Percentiles rank a stretch among this genome's conserved stretches.
These are phyloP conservation scores for Penicillium sp. DNA, from an alignment of 2,329 filamentous ascomycete genomes.

Conservation along the genomic window DNA sequence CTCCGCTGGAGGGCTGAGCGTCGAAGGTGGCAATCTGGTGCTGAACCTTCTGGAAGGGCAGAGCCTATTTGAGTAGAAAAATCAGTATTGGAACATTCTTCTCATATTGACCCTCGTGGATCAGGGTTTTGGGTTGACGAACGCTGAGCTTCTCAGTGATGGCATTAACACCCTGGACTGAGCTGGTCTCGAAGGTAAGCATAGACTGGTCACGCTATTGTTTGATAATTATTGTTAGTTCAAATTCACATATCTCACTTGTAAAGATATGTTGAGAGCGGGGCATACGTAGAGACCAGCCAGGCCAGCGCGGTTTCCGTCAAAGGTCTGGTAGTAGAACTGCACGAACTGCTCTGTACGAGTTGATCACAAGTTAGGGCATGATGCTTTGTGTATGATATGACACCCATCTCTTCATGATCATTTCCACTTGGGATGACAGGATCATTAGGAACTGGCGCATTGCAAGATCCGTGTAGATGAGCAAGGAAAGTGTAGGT, in stretches of 20 bases:
- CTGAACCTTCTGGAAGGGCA: constrained; percentile 78
- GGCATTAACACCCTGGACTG: constrained; percentile 59
- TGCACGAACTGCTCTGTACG: constrained; percentile 76
- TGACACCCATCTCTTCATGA: not conserved
- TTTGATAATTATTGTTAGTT: constrained; percentile 11
- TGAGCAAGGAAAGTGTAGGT: not conserved
- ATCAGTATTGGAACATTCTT: not conserved
- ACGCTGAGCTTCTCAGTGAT: constrained; percentile 84
- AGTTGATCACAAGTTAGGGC: constrained; percentile 21
- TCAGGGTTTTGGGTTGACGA: constrained; percentile 33
- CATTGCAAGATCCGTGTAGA: not conserved
- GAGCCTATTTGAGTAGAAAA: constrained; percentile 49
- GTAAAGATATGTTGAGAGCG: not conserved
- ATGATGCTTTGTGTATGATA: not conserved
- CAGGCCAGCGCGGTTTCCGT: constrained; percentile 65
- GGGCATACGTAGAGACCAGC: constrained; percentile 73
- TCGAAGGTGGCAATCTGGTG: constrained; percentile 77
- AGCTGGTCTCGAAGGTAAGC: constrained; percentile 82
- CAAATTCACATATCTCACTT: not conserved
- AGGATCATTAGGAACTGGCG: constrained; percentile 8
- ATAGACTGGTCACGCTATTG: constrained; percentile 76
- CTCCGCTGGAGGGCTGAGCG: constrained; percentile 71
- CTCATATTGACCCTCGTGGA: not conserved
- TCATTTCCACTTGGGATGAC: constrained; percentile 3
- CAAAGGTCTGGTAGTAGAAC: constrained; percentile 90